These are phyloP conservation scores for Monosporozyma siamensis DNA, from an alignment of 805 yeast species.

Conservation along the genomic window DNA sequence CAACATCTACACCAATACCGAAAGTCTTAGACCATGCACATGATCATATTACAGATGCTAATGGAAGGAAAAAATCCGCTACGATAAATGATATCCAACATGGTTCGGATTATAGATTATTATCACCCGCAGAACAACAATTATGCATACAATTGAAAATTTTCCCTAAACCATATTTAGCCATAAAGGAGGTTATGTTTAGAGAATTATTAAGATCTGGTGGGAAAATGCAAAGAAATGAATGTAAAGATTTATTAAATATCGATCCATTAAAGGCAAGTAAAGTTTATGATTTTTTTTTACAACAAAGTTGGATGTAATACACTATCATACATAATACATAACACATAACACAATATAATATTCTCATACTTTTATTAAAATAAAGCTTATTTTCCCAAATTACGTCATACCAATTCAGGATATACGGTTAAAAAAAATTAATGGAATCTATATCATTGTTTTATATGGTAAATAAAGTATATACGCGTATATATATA, in stretches of 20 bases:
- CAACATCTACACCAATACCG: too few species aligned
- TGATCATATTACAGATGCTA: constrained; percentile 19
- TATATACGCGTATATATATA: not conserved
- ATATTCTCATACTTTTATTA: too few species aligned
- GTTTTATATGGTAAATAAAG: not conserved
- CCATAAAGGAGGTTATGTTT: constrained; percentile 82
- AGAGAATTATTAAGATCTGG: constrained; percentile 80
- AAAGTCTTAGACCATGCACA: constrained; percentile 25
- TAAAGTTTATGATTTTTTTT: constrained; percentile 85
- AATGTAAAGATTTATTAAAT: constrained; percentile 74
- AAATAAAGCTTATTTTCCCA: too few species aligned
- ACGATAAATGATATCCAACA: constrained; percentile 61
- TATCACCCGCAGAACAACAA: constrained; percentile 81
- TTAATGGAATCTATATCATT: too few species aligned
- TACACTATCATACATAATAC: not conserved
- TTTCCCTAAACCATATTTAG: constrained; percentile 87
- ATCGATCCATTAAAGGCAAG: constrained; percentile 83
- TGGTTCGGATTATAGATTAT: constrained; percentile 71
- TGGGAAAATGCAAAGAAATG: constrained; percentile 72
- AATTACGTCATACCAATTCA: too few species aligned
- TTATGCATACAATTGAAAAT: constrained; percentile 78
- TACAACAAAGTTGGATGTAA: constrained; percentile 77
- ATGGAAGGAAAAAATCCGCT: constrained; percentile 31
- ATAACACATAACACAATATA: not conserved
- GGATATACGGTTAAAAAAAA: too few species aligned